phyloP scores from a whole-genome alignment of 2,329 filamentous ascomycete species.

The Fonsecaea monophora region DNA sequence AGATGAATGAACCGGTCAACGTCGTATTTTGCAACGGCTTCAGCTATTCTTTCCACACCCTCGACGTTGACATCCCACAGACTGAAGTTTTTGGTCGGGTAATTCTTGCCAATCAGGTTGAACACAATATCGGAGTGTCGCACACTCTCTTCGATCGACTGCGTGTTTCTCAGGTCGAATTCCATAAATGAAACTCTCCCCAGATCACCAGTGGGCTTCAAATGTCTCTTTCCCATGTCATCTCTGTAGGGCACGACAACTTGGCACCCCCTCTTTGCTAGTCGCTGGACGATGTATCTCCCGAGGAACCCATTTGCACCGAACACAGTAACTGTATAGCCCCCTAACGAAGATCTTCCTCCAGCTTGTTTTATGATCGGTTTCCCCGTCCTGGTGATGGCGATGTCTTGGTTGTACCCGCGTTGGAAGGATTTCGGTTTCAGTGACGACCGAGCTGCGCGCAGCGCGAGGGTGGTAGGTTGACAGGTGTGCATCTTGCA shows the following conservation, averaged over 20 bases:
- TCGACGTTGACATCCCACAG: slow-evolving; percentile 93
- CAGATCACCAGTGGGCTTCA: slow-evolving; percentile 95
- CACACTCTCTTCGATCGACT: slow-evolving; percentile 95
- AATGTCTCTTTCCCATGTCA: slow-evolving; percentile 96
- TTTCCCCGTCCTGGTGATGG: slow-evolving; percentile 95
- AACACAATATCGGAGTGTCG: slow-evolving; percentile 97
- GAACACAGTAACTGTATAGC: slow-evolving; percentile 96
- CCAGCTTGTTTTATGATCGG: slow-evolving; percentile 87
- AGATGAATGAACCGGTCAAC: slow-evolving; percentile 96
- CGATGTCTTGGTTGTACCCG: slow-evolving; percentile 73
- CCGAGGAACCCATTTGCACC: slow-evolving; percentile 95
- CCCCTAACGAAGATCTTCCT: slow-evolving; percentile 79
- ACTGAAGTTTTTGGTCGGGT: slow-evolving; percentile 97
- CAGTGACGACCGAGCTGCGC: slow-evolving; percentile 47
- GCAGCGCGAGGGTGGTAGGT: slow-evolving; percentile 54
- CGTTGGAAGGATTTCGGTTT: slow-evolving; percentile 45
- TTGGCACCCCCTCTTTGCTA: slow-evolving; percentile 91
- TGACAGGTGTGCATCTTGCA: slow-evolving; percentile 39
- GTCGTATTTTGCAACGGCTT: slow-evolving; percentile 96
- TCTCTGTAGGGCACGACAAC: slow-evolving; percentile 93
- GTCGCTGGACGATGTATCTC: slow-evolving; percentile 94
- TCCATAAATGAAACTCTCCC: slow-evolving; percentile 90
- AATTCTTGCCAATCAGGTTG: slow-evolving; percentile 92
- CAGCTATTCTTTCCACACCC: slow-evolving; percentile 87
- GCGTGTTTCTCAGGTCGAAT: slow-evolving; percentile 91